Evolutionary conservation across 306 rosid species (phyloP).

Genomic region (Lablab purpureus): DNA sequence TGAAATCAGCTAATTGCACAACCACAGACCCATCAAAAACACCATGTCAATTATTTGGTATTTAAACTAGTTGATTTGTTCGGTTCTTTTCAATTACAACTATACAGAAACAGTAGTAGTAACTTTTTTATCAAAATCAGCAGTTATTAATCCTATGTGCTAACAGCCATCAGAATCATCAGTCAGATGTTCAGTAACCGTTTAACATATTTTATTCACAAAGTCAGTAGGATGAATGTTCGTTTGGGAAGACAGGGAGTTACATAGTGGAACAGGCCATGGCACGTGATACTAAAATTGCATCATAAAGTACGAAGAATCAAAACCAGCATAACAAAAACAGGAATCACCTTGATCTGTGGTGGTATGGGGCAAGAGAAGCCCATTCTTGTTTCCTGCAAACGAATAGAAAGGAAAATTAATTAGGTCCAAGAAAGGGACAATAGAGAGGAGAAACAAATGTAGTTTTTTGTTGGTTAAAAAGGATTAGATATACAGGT

Average conservation of each 20-base stretch:
- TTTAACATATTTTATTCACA: slow-evolving; percentile 8
- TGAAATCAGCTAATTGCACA: slow-evolving; percentile 2
- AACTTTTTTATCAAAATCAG: background rate
- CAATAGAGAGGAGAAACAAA: background rate
- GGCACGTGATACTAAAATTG: slow-evolving; percentile 28
- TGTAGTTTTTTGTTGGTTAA: background rate
- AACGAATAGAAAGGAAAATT: slow-evolving; percentile 17
- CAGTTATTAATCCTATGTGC: background rate
- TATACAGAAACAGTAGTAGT: background rate
- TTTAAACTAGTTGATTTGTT: background rate
- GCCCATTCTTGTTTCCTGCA: slow-evolving; percentile 95
- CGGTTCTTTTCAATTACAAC: slow-evolving; percentile 1
- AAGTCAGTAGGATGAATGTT: background rate
- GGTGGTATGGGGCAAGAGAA: slow-evolving; percentile 90
- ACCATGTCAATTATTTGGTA: slow-evolving; percentile 7
- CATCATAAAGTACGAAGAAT: background rate
- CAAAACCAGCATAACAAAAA: slow-evolving; percentile 16
- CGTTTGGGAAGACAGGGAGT: background rate
- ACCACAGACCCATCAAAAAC: background rate
- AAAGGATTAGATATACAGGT: background rate
- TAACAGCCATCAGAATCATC: slow-evolving; percentile 1
- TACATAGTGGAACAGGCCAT: slow-evolving; percentile 16
- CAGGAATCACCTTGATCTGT: slow-evolving; percentile 83
- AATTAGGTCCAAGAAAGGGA: slow-evolving; percentile 8
- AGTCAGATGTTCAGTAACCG: background rate